Evolutionary conservation across 345 rosid species (phyloP), one percentile per base, ranked within the genome.

Genomic region (Laguncularia racemosa): DNA sequence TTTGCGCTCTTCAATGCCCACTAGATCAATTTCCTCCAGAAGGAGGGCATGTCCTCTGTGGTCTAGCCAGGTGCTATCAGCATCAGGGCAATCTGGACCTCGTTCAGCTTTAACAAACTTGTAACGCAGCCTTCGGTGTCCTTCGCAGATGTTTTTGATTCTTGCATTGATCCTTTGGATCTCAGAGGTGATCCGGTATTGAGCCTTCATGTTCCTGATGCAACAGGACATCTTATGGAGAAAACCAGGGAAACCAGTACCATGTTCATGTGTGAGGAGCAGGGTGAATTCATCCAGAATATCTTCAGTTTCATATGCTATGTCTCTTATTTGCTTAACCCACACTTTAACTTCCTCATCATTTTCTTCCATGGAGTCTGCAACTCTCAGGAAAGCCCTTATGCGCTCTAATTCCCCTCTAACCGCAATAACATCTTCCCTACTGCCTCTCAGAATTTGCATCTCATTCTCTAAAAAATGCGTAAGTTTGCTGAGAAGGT

Each of bases 1-100:
- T 55, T 66, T 71, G 5, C 62, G 70, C 55, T 53, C 67, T 11
- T 72, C 71, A 19, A 74, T 66, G 48, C 77, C 83, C 46, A 78
- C 77, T 0, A 74, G 50, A 38, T 78, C 77, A 3, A 66, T 16
- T 54, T 66, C 47, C 21, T 78, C 77, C 23, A 72, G 20, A 6
- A 71, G 70, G 64, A 72, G 77, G 19, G 80, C 74, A 45, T 64
- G 64, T 26, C 62, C 64, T 23, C 57, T 53, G 17, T 59, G 48
- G 21, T 68, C 71, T 44, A 52, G 48, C 69, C 71, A 64, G 44
- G 43, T 11, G 45, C 26, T 49, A 1, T 40, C 58, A 6, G 20
- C 52, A 1, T 16, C 46, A 2, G 50, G 50, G 12, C 51, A 56
- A 52, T 50, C 14, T 10, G 59, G 45, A 17, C 46, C 67, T 23